These are phyloP conservation scores for Yamadazyma diddensiae DNA, from an alignment of 1,139 yeast genomes.

Conservation along the genomic window DNA sequence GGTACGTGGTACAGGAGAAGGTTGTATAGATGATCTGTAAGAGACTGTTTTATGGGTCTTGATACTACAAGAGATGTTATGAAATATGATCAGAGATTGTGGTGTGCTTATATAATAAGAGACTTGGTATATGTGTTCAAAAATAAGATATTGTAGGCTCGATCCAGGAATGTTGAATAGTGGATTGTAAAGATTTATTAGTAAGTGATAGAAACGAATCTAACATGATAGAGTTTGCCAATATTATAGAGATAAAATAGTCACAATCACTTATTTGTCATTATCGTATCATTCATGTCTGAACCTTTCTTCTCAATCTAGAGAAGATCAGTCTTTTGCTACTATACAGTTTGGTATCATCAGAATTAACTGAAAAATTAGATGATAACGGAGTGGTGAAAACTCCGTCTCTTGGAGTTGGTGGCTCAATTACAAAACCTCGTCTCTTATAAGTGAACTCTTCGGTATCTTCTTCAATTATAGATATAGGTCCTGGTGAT, in stretches of 20 bases:
- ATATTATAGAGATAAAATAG: neutral
- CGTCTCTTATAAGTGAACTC: conserved; percentile 9
- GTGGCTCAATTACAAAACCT: conserved; percentile 16
- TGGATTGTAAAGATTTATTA: no score
- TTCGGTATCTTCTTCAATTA: conserved; percentile 12
- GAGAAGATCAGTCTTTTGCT: conserved; percentile 17
- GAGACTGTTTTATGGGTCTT: no score
- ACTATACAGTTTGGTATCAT: conserved; percentile 13
- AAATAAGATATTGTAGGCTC: no score
- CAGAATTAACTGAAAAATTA: conserved; percentile 12
- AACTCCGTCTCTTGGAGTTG: conserved; percentile 12
- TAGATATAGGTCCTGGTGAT: conserved; percentile 5
- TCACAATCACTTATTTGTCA: neutral
- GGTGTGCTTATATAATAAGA: no score
- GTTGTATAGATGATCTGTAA: no score
- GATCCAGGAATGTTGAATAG: no score
- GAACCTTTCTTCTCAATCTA: conserved; percentile 11
- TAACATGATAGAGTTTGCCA: no score
- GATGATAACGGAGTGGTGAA: conserved; percentile 6
- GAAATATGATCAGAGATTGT: no score
- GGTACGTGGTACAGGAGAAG: no score
- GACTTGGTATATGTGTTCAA: no score
- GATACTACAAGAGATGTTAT: no score
- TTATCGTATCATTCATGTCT: conserved; percentile 1
- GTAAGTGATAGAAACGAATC: no score